phyloP scores from a whole-genome alignment of 768 basidiomycete species.

The Candolleomyces aberdarensis region DNA sequence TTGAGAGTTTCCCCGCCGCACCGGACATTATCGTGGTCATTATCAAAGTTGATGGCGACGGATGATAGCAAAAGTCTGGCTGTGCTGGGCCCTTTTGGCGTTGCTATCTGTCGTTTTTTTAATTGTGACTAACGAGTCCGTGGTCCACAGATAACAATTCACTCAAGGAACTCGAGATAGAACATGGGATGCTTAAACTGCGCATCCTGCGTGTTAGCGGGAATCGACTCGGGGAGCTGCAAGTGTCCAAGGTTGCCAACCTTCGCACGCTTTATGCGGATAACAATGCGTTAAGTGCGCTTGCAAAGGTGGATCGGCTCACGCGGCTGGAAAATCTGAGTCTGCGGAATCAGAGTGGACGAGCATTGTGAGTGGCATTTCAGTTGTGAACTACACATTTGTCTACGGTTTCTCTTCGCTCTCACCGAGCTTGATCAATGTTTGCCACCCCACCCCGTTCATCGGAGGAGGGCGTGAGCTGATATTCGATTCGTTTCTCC shows the following conservation, averaged over 20 bases:
- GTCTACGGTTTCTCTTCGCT: not conserved
- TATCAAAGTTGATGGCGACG: not conserved
- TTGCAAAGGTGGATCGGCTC: constrained; percentile 55
- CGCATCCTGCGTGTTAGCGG: constrained; percentile 83
- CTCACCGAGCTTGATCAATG: not conserved
- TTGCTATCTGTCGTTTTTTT: not conserved
- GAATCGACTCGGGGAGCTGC: constrained; percentile 70
- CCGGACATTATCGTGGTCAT: not conserved
- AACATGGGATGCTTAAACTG: constrained; percentile 59
- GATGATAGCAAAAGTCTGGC: not conserved
- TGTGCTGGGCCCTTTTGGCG: constrained; percentile 5
- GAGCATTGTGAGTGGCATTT: constrained; percentile 61
- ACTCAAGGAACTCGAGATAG: constrained; percentile 52
- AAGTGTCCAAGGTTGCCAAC: constrained; percentile 60
- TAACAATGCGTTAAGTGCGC: constrained; percentile 60
- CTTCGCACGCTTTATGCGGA: constrained; percentile 92
- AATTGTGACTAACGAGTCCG: constrained; percentile 6
- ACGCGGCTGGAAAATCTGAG: constrained; percentile 85
- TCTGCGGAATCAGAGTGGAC: constrained; percentile 82
- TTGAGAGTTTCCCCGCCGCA: too few species aligned
- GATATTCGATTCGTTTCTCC: constrained; percentile 14
- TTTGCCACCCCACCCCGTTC: not conserved
- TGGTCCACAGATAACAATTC: constrained; percentile 64
- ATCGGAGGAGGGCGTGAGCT: constrained; percentile 15
- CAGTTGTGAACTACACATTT: constrained; percentile 9